Conservation (phyloP, 345 rosid genomes). For the Orychophragmus violaceus region DNA sequence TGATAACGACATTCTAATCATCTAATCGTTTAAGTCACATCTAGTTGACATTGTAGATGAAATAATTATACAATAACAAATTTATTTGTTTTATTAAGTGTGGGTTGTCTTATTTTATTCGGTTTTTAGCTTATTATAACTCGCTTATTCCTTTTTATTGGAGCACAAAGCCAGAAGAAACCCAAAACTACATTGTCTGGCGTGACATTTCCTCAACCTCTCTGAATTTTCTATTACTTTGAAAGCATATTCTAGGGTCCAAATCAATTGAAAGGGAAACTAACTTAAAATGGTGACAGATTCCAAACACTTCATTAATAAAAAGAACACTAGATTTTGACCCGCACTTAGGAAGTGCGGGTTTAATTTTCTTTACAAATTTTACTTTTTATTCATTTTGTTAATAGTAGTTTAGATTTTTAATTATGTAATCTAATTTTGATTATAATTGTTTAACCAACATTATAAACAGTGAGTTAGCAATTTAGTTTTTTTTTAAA, state of each 20-base stretch:
- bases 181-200: neutral
- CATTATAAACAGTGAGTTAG: no score
- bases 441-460: no score
- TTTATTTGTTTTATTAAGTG: neutral
- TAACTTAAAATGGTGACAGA: neutral
- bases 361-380: no score
- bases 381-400: no score
- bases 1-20: neutral
- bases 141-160: neutral
- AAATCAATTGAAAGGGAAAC: neutral
- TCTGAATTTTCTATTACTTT: neutral
- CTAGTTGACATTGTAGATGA: slow-evolving; percentile 25
- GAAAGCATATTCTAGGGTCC: neutral
- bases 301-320: neutral
- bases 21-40: neutral
- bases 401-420: no score
- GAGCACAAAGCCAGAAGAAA: neutral
- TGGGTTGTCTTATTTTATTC: neutral
- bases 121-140: neutral
- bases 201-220: slow-evolving; percentile 21
- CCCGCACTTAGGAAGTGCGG: no score
- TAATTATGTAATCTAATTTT: no score
- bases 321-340: no score
- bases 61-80: neutral
- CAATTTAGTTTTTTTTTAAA: no score